Percentiles rank a stretch among this genome's conserved stretches.
phyloP scores from a whole-genome alignment of 768 basidiomycete species.

The Mycena floridula region DNA sequence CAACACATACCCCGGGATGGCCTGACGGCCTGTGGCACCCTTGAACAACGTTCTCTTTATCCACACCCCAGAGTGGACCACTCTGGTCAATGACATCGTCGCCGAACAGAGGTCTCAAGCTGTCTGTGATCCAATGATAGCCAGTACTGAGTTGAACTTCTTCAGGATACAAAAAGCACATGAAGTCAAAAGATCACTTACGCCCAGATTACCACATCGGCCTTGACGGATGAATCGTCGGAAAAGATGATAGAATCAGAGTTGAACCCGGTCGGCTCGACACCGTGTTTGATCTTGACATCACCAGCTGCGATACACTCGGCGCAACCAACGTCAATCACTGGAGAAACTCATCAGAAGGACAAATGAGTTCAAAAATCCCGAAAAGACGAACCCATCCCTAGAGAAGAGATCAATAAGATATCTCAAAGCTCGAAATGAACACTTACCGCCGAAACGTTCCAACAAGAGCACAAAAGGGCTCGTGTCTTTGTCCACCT shows the following conservation, averaged over 20 bases:
- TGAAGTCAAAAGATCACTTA: conserved; percentile 12
- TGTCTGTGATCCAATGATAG: conserved; percentile 25
- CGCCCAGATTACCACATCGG: too few species aligned
- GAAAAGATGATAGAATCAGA: too few species aligned
- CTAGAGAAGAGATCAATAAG: too few species aligned
- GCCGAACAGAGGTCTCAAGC: too few species aligned
- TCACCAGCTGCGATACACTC: conserved; percentile 47
- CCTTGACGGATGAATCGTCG: too few species aligned
- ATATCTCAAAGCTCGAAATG: too few species aligned
- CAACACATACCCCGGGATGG: conserved; percentile 34
- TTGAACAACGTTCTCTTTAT: too few species aligned
- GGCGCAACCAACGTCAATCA: conserved; percentile 41
- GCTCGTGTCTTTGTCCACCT: conserved; percentile 25
- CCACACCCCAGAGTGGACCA: too few species aligned
- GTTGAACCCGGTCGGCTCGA: conserved; percentile 29
- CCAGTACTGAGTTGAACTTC: conserved; percentile 22
- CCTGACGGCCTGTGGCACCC: conserved; percentile 34
- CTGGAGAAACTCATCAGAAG: conserved; percentile 7
- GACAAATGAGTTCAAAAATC: too few species aligned
- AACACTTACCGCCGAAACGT: conserved; percentile 24
- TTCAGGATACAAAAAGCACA: too few species aligned
- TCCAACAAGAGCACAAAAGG: conserved; percentile 19
- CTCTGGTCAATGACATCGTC: too few species aligned
- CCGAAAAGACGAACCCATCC: too few species aligned
- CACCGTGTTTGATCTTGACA: conserved; percentile 53